These are phyloP conservation scores for Diospyros kaki DNA, from an alignment of 148 eudicot genomes.

Conservation along the genomic window DNA sequence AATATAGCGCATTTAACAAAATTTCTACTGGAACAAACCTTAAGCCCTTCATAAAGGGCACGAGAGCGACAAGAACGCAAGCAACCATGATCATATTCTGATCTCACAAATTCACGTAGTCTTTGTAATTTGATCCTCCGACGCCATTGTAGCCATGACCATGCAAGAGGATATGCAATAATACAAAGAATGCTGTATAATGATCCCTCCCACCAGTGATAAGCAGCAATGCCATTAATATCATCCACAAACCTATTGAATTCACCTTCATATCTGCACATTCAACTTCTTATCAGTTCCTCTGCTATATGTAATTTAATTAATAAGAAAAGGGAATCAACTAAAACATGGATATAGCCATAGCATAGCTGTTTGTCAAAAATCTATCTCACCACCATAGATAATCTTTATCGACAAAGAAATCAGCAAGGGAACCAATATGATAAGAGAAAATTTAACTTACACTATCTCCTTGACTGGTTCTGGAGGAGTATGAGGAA, in stretches of 20 bases:
- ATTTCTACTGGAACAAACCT: conserved; percentile 43
- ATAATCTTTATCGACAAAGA: background rate
- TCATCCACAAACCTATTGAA: conserved; percentile 91
- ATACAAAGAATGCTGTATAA: conserved; percentile 72
- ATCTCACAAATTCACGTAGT: conserved; percentile 91
- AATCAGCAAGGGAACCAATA: background rate
- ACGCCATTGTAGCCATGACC: conserved; percentile 98
- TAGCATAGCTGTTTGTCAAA: background rate
- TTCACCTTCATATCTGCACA: conserved; percentile 87
- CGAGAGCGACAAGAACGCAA: conserved; percentile 98
- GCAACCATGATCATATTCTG: conserved; percentile 99
- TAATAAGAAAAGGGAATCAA: background rate
- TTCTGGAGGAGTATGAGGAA: conserved; percentile 92
- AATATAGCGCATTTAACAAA: background rate
- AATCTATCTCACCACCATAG: background rate
- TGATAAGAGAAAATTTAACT: conserved; percentile 15
- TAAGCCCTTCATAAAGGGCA: conserved; percentile 95
- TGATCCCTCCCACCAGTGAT: conserved; percentile 99
- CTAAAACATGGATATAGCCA: background rate
- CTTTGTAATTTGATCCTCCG: conserved; percentile 81
- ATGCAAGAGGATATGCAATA: conserved; percentile 84
- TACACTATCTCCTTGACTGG: conserved; percentile 88
- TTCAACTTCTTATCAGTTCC: conserved; percentile 4
- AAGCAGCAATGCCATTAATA: conserved; percentile 73
- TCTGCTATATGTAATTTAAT: background rate